These are phyloP conservation scores for Aurinia saxatilis DNA, from an alignment of 345 rosid genomes.

Conservation along the genomic window DNA sequence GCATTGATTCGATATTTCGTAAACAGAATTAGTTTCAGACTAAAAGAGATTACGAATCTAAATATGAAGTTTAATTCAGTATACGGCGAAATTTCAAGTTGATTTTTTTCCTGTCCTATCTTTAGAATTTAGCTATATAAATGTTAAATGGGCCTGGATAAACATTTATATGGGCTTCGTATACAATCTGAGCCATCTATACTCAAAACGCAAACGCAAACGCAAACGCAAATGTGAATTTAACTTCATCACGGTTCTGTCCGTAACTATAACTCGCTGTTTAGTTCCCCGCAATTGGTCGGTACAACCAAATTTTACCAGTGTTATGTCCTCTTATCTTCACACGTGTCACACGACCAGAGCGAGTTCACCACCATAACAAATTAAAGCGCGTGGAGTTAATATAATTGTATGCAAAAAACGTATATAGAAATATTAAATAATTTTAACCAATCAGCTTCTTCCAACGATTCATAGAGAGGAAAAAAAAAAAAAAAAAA, in stretches of 20 bases:
- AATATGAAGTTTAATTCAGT: too few relatives aligned
- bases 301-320: neutral
- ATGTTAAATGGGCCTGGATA: neutral
- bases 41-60: too few relatives aligned
- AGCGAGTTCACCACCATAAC: neutral
- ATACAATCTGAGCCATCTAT: neutral
- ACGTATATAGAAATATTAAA: neutral
- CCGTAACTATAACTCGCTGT: neutral
- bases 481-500: too few relatives aligned
- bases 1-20: too few relatives aligned
- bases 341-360: neutral
- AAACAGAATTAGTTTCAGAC: too few relatives aligned
- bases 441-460: neutral
- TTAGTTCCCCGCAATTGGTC: too few relatives aligned
- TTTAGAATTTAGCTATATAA: too few relatives aligned
- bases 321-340: neutral
- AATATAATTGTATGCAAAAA: neutral
- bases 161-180: neutral
- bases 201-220: neutral
- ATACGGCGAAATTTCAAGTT: too few relatives aligned
- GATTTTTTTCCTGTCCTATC: too few relatives aligned
- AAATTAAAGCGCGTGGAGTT: neutral
- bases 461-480: too few relatives aligned
- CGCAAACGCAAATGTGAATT: constrained; percentile 10
- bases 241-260: neutral